Conservation (phyloP, 139 green algal genomes). For the Chlorella vulgaris region DNA sequence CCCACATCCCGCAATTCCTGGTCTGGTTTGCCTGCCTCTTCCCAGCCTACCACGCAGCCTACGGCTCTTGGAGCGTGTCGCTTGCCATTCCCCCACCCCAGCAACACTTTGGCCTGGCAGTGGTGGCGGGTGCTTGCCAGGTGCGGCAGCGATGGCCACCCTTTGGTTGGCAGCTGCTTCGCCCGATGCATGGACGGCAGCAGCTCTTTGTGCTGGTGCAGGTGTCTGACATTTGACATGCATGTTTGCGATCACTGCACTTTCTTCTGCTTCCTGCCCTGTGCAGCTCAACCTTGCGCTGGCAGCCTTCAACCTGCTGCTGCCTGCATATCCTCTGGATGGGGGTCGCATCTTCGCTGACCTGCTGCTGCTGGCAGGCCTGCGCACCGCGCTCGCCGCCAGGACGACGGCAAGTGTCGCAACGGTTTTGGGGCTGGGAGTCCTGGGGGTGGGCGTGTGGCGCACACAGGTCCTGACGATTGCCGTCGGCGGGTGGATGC, state of each 20-base stretch:
- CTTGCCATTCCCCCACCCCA: constrained; percentile 17
- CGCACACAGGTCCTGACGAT: background rate
- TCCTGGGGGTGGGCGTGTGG: constrained; percentile 21
- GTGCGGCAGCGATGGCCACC: constrained; percentile 16
- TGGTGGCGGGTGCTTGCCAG: constrained; percentile 47
- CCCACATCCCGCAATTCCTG: constrained; percentile 69
- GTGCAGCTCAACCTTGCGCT: constrained; percentile 71
- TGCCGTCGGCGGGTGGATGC: constrained; percentile 38
- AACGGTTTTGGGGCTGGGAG: constrained; percentile 19
- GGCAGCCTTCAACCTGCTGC: constrained; percentile 77
- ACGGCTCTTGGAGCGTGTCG: constrained; percentile 23
- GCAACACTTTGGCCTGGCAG: constrained; percentile 42
- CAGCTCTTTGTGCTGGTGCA: no score
- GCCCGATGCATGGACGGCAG: no score
- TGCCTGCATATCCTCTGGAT: constrained; percentile 83
- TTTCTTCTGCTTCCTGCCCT: background rate
- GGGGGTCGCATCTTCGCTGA: constrained; percentile 65
- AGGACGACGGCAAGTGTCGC: constrained; percentile 47
- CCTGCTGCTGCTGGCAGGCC: constrained; percentile 54
- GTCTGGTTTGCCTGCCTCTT: constrained; percentile 63
- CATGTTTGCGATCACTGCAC: background rate
- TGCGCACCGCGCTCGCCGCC: constrained; percentile 30
- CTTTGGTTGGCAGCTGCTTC: background rate
- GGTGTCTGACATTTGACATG: no score
- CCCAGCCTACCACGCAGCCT: constrained; percentile 31